Evolutionary conservation across 2,329 filamentous ascomycete species (phyloP).

Genomic region (Aspergillus texensis): DNA sequence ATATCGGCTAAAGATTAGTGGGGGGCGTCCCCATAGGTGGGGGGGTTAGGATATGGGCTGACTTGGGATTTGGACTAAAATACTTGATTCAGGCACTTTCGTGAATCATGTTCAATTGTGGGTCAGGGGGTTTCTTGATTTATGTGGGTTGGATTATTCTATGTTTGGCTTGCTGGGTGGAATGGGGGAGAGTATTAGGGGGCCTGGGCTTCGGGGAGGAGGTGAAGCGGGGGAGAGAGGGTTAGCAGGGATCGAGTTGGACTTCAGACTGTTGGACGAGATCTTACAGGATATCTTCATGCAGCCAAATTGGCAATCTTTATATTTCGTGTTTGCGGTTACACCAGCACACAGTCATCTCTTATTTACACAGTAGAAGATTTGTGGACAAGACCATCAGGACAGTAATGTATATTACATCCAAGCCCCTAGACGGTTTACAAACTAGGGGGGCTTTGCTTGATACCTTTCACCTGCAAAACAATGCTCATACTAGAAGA

Average conservation of each 20-base stretch:
- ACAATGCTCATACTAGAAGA: background rate
- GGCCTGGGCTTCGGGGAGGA: too few species aligned
- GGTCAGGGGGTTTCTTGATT: background rate
- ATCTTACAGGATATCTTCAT: too few species aligned
- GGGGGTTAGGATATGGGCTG: background rate
- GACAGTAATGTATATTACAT: background rate
- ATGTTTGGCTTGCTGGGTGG: background rate
- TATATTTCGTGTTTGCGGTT: background rate
- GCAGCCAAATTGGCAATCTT: background rate
- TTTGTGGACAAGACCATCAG: background rate
- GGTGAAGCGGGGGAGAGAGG: too few species aligned
- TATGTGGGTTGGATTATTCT: background rate
- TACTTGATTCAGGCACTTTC: background rate
- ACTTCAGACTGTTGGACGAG: background rate
- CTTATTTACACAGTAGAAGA: background rate
- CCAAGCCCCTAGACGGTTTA: background rate
- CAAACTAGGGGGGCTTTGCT: background rate
- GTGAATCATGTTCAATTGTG: background rate
- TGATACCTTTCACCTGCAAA: background rate
- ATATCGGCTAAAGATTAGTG: background rate
- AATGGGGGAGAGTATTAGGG: too few species aligned
- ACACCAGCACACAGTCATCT: background rate
- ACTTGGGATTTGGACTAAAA: background rate
- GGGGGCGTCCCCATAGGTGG: background rate
- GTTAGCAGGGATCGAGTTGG: background rate